These are phyloP conservation scores for Salinomyces thailandicus DNA, from an alignment of 2,329 filamentous ascomycete genomes.

Conservation along the genomic window DNA sequence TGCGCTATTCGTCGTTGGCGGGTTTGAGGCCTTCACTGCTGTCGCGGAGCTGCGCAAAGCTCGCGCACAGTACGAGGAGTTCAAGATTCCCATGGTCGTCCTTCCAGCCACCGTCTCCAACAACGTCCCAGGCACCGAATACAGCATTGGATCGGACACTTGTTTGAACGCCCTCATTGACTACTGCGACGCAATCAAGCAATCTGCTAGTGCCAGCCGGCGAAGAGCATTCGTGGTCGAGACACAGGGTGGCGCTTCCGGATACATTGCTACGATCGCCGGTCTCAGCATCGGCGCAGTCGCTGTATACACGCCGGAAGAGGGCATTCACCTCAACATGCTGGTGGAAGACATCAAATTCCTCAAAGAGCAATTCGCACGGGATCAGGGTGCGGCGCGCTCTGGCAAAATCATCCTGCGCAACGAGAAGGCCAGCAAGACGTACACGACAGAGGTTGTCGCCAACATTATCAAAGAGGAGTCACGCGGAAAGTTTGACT, in stretches of 20 bases:
- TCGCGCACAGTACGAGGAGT: constrained; percentile 64
- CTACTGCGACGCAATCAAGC: constrained; percentile 96
- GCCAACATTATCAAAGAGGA: constrained; percentile 94
- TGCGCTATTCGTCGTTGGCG: constrained; percentile 76
- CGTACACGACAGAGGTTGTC: constrained; percentile 86
- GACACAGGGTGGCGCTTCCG: constrained; percentile 88
- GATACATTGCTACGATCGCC: constrained; percentile 84
- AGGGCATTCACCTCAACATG: constrained; percentile 90
- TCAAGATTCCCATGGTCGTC: constrained; percentile 85
- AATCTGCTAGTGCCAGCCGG: constrained; percentile 87
- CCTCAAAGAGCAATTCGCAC: constrained; percentile 71
- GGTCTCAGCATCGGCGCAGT: constrained; percentile 85
- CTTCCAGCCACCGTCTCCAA: constrained; percentile 97
- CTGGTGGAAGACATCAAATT: constrained; percentile 82
- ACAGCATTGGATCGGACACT: constrained; percentile 91
- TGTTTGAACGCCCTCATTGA: constrained; percentile 89
- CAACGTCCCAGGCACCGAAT: constrained; percentile 96
- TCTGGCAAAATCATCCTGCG: constrained; percentile 92
- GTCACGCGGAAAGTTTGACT: constrained; percentile 83
- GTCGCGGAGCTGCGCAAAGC: constrained; percentile 78
- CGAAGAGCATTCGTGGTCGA: constrained; percentile 95
- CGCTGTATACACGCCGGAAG: constrained; percentile 93
- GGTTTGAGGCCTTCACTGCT: constrained; percentile 93
- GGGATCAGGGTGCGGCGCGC: constrained; percentile 77
- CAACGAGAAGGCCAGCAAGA: constrained; percentile 85